Conservation (phyloP, 345 rosid genomes). For the Eutrema heterophyllum region DNA sequence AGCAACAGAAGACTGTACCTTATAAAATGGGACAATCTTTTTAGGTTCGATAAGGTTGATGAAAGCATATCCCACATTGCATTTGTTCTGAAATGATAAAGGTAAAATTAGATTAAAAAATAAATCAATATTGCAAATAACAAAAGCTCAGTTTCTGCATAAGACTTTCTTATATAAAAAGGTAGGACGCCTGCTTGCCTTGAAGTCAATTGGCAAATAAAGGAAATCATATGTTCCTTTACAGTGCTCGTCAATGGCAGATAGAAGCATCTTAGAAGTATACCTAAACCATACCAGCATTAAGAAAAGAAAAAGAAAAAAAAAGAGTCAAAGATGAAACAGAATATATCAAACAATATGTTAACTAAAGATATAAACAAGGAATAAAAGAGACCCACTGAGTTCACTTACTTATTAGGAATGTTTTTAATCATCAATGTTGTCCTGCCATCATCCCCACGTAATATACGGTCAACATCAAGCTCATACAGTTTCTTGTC, state of each 20-base stretch:
- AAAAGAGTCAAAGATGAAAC: not conserved
- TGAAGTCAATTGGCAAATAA: constrained; percentile 79
- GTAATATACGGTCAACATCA: constrained; percentile 69
- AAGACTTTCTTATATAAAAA: not conserved
- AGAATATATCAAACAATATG: not conserved
- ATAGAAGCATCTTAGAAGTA: constrained; percentile 79
- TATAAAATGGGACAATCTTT: constrained; percentile 66
- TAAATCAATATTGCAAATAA: not conserved
- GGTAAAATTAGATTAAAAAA: not conserved
- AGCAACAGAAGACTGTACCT: constrained; percentile 40
- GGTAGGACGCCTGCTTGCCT: constrained; percentile 42
- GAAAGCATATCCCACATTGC: constrained; percentile 93
- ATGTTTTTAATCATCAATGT: constrained; percentile 97
- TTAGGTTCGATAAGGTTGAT: constrained; percentile 77
- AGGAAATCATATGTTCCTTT: constrained; percentile 75
- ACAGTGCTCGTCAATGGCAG: constrained; percentile 76
- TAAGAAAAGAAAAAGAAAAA: not conserved
- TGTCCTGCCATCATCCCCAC: constrained; percentile 77
- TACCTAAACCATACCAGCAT: constrained; percentile 39
- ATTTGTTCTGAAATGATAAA: constrained; percentile 60
- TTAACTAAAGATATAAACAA: not conserved
- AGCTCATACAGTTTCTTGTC: constrained; percentile 89
- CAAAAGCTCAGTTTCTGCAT: not conserved
- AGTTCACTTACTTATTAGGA: constrained; percentile 77
- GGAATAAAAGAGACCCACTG: not conserved